Base-by-base conservation (phyloP, 768 basidiomycete genomes). In the Rhodotorula babjevae region DNA sequence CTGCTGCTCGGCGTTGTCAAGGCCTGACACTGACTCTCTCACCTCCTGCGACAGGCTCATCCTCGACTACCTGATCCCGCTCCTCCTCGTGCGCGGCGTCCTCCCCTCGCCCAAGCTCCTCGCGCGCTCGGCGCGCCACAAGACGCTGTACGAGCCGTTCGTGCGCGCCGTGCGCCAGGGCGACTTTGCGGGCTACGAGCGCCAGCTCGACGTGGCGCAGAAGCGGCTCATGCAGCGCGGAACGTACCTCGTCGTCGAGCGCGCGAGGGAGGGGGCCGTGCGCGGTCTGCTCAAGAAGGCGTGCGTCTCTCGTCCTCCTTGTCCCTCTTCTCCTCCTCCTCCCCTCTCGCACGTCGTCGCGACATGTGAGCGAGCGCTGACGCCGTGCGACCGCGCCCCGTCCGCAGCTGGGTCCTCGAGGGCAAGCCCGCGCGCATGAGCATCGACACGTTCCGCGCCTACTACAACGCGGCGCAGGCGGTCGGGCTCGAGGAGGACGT, bases 61-160 rank as follows among this genome's bases (percentile, higher is more conserved):
- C 68, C 83, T 98, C 64, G 90, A 89, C 33, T 96, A 92, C 80
- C 86, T 98, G 49, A 87, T 98, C 65, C 93, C 95, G 0, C 84
- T 98, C 23, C 89, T 90, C 27, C 87, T 99, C 53, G 83, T 96
- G 55, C 88, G 87, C 70, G 96, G 95, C 7, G 88, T 91, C 72
- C 85, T 96, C 42, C 95, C 95, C 19, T 88, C 92, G 0, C 75
- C 81, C 47, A 85, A 85, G 67, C 85, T 98, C 31, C 82, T 95
- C 75, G 10, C 71, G 11, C 49, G 27, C n/a, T 59, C 55, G 19
- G 89, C 91, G 2, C 83, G 86, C 9, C 83, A 97, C 29, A 80
- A 85, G 58, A 85, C 88, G 60, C 81, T 97, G 7, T 97, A 89
- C 82, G 78, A 83, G 7, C 92, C 93, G 0, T 97, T 98, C 81